Evolutionary conservation across 176 grass and related monocot species (phyloP), one percentile per base, ranked within the genome.

Genomic region (Bolboschoenus planiculmis): DNA sequence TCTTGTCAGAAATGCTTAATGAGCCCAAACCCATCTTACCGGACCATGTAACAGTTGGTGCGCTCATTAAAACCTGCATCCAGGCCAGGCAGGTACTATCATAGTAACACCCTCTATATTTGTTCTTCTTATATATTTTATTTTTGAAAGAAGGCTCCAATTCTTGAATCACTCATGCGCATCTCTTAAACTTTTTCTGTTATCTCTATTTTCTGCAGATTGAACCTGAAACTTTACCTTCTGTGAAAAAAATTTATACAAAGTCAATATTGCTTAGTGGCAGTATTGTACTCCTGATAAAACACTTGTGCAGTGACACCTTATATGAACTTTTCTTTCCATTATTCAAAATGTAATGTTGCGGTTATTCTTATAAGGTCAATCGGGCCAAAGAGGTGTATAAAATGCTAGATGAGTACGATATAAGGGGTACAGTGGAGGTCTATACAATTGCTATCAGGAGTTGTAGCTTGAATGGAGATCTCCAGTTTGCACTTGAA

Each of bases 1-100:
- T 98, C 71, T 87, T 98, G 81, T 85, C 90, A 44, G 95, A 98
- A 90, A 98, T 98, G 95, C 84, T 83, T 3, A 89, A 88, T 83
- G 87, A 91, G 87, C 78, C 85, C 44, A 87, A 86, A 83, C 90
- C 92, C 48, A 87, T 98, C 33, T 79, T 90, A 56, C 95, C 95
- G 84, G 95, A 98, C 89, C 95, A 98, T 94, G 89, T 94, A 40
- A 98, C 95, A 66, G 84, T 98, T 80, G 95, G 95, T 81, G 95
- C 90, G 30, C 83, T 98, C 47, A 94, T 98, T 56, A 98, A 94
- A 70, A 92, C 95, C 77, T 98, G 95, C 85, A 98, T 67, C 85
- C 85, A 94, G 84, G 90, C 87, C n/a, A 65, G 72, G 63, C 92
- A 94, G 95, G 95, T 98, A 67, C 37, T 68, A 82, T 79, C 80